Evolutionary conservation across 352 stramenopile genomes (phyloP).

Genomic region (Elongisporangium anandrum): DNA sequence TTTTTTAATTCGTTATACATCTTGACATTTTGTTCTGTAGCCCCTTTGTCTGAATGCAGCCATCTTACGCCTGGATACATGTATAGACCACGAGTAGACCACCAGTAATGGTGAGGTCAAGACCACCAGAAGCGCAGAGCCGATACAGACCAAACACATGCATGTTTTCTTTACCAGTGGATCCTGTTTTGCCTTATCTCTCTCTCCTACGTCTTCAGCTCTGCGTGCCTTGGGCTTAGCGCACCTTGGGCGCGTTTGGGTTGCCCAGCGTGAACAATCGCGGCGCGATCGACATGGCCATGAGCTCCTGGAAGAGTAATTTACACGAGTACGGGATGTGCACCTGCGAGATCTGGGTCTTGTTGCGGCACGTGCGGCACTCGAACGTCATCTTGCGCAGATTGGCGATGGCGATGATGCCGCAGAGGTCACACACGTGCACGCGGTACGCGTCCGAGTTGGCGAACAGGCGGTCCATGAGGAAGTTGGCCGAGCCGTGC

Average conservation of each 20-base stretch:
- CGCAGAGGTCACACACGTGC: slow-evolving; percentile 98
- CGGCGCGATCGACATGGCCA: slow-evolving; percentile 99
- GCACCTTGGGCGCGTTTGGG: slow-evolving; percentile 56
- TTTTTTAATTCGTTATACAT: background rate
- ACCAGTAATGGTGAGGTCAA: too few species aligned
- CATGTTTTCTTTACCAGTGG: background rate
- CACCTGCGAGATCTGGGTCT: slow-evolving; percentile 93
- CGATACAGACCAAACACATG: background rate
- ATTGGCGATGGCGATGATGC: slow-evolving; percentile 98
- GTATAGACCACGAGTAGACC: too few species aligned
- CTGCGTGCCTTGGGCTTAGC: slow-evolving; percentile 11
- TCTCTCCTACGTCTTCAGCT: background rate
- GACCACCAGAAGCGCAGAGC: background rate
- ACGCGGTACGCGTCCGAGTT: slow-evolving; percentile 99
- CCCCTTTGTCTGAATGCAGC: background rate
- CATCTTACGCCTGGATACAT: background rate
- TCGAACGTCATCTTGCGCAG: slow-evolving; percentile 99
- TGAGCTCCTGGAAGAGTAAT: slow-evolving; percentile 99
- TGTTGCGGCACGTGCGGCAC: slow-evolving; percentile 93
- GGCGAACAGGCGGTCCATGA: slow-evolving; percentile 99
- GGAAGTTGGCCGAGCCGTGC: slow-evolving; percentile 98
- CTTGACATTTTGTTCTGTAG: background rate
- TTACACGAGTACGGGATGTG: slow-evolving; percentile 99
- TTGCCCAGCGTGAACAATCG: slow-evolving; percentile 94
- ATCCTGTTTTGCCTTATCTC: background rate